Base-by-base conservation (phyloP, 495 filamentous ascomycete genomes). In the Cairneyella variabilis region DNA sequence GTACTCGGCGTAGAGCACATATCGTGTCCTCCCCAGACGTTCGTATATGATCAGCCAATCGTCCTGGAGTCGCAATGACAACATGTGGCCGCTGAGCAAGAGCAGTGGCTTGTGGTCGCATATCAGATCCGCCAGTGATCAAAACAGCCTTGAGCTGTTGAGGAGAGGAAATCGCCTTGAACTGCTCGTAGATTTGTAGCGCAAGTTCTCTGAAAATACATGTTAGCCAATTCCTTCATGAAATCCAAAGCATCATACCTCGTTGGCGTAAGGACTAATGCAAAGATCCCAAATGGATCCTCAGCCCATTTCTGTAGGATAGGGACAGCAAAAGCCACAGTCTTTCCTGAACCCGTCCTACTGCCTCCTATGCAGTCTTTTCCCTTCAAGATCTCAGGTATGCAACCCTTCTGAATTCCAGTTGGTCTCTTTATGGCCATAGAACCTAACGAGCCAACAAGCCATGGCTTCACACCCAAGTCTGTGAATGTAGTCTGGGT, bases 311-410 rank as follows among this genome's bases (percentile, higher is more conserved):
- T 83, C 64, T 97, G 92, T 45, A 97, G 71, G 42, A 98, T 93
- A 14, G 93, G 93, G 8, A 88, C 89, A 11, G 91, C 84, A 70
- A 98, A 98, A 28, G 93, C 91, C 37, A 96, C 83, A n/a, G 93
- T 98, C 74, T 98, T 98, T 66, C 93, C 93, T n/a, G 92, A 96
- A 71, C 93, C 93, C 3, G 93, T 98, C 50, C 88, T 78, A 60
- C 89, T 95, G 16, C 90, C 90, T 59, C 95, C 93, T 59, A 98
- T 96, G 59, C 91, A 96, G 69, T 97, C 90, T 57, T 85, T 78
- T 3, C 93, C 93, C 63, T 89, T 83, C 48, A 98, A 65, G 39
- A 97, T 96, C 60, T 87, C 84, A 17, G 89, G 90, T 63, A 98
- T 97, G 69, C 88, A 95, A 44, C 83, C 86, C 57, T 84, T 86